Percentiles rank a stretch among this genome's conserved stretches.
These are phyloP conservation scores for Staphylotrichum longicolle DNA, from an alignment of 495 filamentous ascomycete genomes.

Conservation along the genomic window DNA sequence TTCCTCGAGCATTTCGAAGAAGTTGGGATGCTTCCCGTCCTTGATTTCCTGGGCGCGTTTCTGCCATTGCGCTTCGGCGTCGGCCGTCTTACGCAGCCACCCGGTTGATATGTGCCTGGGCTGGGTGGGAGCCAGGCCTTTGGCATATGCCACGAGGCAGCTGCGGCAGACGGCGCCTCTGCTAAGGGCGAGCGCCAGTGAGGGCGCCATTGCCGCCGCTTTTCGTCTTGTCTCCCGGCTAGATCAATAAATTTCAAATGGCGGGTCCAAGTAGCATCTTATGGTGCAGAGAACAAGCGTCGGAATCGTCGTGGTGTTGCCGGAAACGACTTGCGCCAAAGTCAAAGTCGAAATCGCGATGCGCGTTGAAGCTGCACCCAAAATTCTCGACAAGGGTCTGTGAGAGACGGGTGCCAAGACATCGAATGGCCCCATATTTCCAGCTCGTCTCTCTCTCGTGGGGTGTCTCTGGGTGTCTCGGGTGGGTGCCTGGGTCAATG, in stretches of 20 bases:
- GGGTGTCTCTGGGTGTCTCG: no score
- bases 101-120: conserved; percentile 1
- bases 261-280: background rate
- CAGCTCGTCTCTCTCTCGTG: no score
- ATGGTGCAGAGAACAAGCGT: background rate
- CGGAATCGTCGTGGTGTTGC: conserved; percentile 6
- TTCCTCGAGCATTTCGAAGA: conserved; percentile 70
- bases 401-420: no score
- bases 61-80: conserved; percentile 59
- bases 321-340: background rate
- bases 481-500: background rate
- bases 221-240: background rate
- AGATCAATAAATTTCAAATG: background rate
- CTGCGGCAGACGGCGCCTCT: conserved; percentile 24
- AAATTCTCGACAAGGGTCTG: background rate
- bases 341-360: background rate
- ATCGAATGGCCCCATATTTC: no score
- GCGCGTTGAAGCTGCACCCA: background rate
- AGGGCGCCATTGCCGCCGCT: conserved; percentile 19
- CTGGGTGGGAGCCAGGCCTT: conserved; percentile 9
- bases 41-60: conserved; percentile 55
- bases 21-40: conserved; percentile 58
- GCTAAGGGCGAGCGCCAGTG: conserved; percentile 17
- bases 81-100: conserved; percentile 43
- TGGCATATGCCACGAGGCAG: conserved; percentile 6